Percentiles rank a stretch among this genome's conserved stretches.
Evolutionary conservation across 2,329 filamentous ascomycete species (phyloP).

Genomic region (Orbilia oligospora): DNA sequence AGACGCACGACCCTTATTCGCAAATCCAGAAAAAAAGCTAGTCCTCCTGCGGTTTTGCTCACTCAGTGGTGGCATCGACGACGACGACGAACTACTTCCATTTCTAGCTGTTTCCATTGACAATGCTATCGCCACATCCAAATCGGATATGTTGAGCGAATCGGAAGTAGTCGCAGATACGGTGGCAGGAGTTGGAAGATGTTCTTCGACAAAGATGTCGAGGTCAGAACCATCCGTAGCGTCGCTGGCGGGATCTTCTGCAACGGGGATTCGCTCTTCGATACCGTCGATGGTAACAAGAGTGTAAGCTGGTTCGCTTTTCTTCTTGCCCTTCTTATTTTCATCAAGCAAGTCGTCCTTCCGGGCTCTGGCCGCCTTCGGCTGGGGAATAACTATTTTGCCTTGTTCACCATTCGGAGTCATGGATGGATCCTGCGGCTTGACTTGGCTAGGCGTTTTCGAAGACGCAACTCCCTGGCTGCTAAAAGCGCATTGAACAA

Average conservation of each 20-base stretch:
- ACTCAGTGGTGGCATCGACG: background rate
- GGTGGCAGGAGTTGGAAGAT: background rate
- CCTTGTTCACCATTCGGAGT: slow-evolving; percentile 66
- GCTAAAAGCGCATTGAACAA: slow-evolving; percentile 70
- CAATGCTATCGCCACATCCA: slow-evolving; percentile 56
- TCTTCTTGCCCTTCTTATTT: slow-evolving; percentile 48
- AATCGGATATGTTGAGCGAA: slow-evolving; percentile 27
- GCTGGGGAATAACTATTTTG: slow-evolving; percentile 65
- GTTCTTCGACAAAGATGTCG: slow-evolving; percentile 39
- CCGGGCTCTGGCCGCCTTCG: slow-evolving; percentile 47
- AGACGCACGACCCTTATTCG: slow-evolving; percentile 5
- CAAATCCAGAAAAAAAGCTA: slow-evolving; percentile 49
- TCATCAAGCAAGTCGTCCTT: slow-evolving; percentile 50
- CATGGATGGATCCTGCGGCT: slow-evolving; percentile 65
- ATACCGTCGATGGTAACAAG: slow-evolving; percentile 55
- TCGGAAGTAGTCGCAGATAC: background rate
- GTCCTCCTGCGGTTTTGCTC: slow-evolving; percentile 16
- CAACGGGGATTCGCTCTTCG: slow-evolving; percentile 50
- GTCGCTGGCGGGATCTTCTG: slow-evolving; percentile 55
- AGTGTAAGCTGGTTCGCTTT: slow-evolving; percentile 39
- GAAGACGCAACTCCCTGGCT: slow-evolving; percentile 21
- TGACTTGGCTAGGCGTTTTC: slow-evolving; percentile 62
- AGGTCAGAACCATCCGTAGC: slow-evolving; percentile 54
- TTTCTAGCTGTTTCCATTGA: slow-evolving; percentile 46
- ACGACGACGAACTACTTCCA: background rate